A percentile compares a stretch with the other conserved stretches of the same genome.
These are phyloP conservation scores for Neurospora sp. DNA, from an alignment of 495 filamentous ascomycete species.

Conservation along the genomic window DNA sequence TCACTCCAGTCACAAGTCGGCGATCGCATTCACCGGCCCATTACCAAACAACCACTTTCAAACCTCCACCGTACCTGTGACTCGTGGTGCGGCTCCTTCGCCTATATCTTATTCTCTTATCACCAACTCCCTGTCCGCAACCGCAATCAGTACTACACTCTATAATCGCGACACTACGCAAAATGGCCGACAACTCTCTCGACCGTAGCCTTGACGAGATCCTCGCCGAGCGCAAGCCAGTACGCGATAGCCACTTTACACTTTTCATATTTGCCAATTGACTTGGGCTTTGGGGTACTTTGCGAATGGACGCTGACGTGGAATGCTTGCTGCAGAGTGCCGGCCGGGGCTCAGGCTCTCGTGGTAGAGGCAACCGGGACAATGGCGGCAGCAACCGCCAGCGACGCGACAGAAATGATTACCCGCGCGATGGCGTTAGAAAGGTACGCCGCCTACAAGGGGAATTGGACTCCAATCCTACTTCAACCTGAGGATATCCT, in stretches of 20 bases:
- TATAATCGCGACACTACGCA: neutral
- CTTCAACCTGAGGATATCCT: neutral
- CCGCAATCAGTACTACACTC: neutral
- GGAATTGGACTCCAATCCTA: neutral
- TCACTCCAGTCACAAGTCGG: neutral
- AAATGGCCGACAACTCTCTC: slow-evolving; percentile 26
- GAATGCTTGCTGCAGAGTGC: slow-evolving; percentile 3
- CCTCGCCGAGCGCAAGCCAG: slow-evolving; percentile 68
- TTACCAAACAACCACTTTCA: neutral
- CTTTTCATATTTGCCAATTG: neutral
- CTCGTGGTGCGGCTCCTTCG: neutral
- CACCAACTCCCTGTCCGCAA: neutral
- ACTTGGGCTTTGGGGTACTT: neutral
- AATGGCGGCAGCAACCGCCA: slow-evolving; percentile 33
- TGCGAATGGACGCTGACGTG: slow-evolving; percentile 1
- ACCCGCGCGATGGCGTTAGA: slow-evolving; percentile 71
- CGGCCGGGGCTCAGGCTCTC: slow-evolving; percentile 7
- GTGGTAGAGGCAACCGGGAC: slow-evolving; percentile 16
- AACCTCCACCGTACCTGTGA: neutral
- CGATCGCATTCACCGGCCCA: neutral
- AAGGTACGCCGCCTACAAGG: slow-evolving; percentile 43
- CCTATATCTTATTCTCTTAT: neutral
- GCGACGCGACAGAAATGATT: slow-evolving; percentile 45
- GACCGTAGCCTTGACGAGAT: slow-evolving; percentile 81
- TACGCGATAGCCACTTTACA: neutral